Evolutionary conservation across 306 rosid genomes (phyloP), one percentile per base, ranked within the genome.

Genomic region (Cucumis sativus): DNA sequence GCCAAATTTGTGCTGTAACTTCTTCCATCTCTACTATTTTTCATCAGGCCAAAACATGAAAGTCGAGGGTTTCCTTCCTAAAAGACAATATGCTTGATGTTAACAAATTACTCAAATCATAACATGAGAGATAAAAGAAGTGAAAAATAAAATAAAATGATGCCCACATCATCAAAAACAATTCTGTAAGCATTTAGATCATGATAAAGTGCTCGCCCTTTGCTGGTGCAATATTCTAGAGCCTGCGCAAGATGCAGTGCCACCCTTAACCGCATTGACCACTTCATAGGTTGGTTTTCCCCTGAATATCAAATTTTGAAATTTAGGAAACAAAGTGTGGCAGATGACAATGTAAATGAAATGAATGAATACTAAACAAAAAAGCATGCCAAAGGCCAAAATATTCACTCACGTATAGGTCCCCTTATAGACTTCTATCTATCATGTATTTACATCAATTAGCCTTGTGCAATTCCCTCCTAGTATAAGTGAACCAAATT

Each of bases 21-120:
- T 86, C 92, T 95, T 63, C 98, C 98, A 82, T 95, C 98, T 84
- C 96, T 84, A 82, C 98, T 92, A 81, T 95, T 94, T 87, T 94
- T 94, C 96, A 92, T 94, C 92, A 94, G 83, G 76, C 98, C 98
- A 14, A 92, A 94, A 88, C 98, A 94, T 57, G 97, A 94, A 82
- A 94, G 98, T 82, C 93, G 87, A 77, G 98, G 96, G 89, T 94
- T 91, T 69, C 83, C 92, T 62, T 91, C 96, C 98, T 94, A 88
- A 82, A 81, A 37, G 72, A 80, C 8, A 39, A 76, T 68, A 39
- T 16, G 59, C 57, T 41, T 55, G 51, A 74, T 21, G 58, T 63
- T 28, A 86, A 74, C 65, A 69, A 79, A 45, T 43, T 28, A 33
- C 62, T 67, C 45, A 58, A 80, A 84, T 47, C 16, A 35, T 66